These are phyloP conservation scores for Didymella pomorum DNA, from an alignment of 2,329 filamentous ascomycete genomes.

Conservation along the genomic window DNA sequence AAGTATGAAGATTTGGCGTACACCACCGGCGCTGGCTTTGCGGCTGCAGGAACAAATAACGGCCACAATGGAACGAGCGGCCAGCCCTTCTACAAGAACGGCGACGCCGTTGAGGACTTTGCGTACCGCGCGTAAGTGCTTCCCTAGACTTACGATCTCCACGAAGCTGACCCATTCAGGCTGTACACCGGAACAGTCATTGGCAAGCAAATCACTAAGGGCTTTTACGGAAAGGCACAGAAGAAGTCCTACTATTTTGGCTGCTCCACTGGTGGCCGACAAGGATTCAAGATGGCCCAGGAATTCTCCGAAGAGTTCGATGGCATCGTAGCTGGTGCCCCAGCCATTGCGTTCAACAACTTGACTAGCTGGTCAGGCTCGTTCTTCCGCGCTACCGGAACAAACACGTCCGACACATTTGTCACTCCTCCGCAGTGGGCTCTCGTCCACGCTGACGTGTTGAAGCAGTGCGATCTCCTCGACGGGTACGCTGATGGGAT, in stretches of 20 bases:
- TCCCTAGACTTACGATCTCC: background rate
- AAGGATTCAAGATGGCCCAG: slow-evolving; percentile 48
- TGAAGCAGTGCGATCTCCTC: slow-evolving; percentile 60
- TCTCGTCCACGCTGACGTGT: slow-evolving; percentile 51
- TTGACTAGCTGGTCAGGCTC: slow-evolving; percentile 46
- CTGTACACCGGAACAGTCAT: slow-evolving; percentile 44
- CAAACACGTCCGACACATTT: slow-evolving; percentile 47
- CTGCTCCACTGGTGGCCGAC: slow-evolving; percentile 50
- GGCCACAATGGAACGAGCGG: slow-evolving; percentile 57
- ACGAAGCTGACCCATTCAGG: slow-evolving; percentile 25
- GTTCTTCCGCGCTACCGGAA: slow-evolving; percentile 41
- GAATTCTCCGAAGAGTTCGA: slow-evolving; percentile 49
- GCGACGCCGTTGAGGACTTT: slow-evolving; percentile 59
- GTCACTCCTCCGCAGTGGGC: slow-evolving; percentile 52
- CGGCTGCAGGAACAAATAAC: slow-evolving; percentile 53
- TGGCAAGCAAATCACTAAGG: slow-evolving; percentile 52
- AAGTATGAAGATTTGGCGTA: slow-evolving; percentile 53
- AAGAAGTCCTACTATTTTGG: slow-evolving; percentile 53
- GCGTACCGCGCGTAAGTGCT: slow-evolving; percentile 52
- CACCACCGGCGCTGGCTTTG: slow-evolving; percentile 49
- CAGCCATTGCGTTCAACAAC: slow-evolving; percentile 46
- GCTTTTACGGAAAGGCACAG: slow-evolving; percentile 52
- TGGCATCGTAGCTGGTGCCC: slow-evolving; percentile 48
- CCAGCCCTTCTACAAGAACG: slow-evolving; percentile 56
- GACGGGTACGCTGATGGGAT: slow-evolving; percentile 60